Conservation (phyloP, 2,329 filamentous ascomycete species). For the Aspergillus clavatus region DNA sequence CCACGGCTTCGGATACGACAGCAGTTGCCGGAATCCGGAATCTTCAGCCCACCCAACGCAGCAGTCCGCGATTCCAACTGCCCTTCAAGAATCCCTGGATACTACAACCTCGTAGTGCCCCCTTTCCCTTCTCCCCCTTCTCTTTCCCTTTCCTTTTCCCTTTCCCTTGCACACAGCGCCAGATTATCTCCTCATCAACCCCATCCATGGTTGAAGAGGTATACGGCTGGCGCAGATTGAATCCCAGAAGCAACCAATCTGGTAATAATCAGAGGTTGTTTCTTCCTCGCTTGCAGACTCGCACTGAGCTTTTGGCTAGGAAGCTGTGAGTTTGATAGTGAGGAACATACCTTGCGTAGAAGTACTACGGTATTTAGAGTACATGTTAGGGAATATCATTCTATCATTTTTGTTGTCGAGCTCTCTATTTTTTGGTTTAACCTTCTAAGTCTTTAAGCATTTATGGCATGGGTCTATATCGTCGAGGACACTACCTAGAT, state of each 20-base stretch:
- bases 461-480: too few species aligned
- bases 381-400: too few species aligned
- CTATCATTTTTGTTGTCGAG: neutral
- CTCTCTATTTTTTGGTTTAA: neutral
- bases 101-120: neutral
- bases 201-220: slow-evolving; percentile 69
- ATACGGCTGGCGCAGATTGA: slow-evolving; percentile 90
- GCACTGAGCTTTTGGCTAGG: slow-evolving; percentile 30
- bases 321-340: slow-evolving; percentile 40
- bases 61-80: neutral
- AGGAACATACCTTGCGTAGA: slow-evolving; percentile 29
- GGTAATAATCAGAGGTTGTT: slow-evolving; percentile 18
- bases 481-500: too few species aligned
- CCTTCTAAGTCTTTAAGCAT: too few species aligned
- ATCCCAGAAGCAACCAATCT: slow-evolving; percentile 24
- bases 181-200: slow-evolving; percentile 75
- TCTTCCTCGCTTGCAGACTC: slow-evolving; percentile 41
- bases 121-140: neutral
- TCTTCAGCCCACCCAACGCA: neutral
- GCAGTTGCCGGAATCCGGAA: neutral
- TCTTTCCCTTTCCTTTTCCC: slow-evolving; percentile 1
- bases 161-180: slow-evolving; percentile 48
- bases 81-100: neutral
- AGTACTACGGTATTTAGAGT: neutral
- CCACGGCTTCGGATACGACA: neutral